Percentiles rank a stretch among this genome's conserved stretches.
Conservation (phyloP, 106 monocot genomes). For the Allium sativum region DNA sequence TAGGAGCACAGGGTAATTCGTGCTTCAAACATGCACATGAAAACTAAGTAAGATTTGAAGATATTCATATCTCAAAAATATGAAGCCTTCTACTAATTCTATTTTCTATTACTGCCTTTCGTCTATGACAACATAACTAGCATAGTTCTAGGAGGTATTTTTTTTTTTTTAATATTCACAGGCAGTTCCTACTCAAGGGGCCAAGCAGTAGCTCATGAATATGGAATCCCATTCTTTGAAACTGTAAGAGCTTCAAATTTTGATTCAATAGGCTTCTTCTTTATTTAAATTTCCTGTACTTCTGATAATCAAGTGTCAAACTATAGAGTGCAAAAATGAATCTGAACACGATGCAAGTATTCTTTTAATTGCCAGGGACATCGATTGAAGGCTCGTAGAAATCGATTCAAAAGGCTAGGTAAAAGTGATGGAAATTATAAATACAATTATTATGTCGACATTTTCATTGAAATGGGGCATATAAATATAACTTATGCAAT, state of each 20-base stretch:
- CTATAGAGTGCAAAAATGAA: conserved; percentile 67
- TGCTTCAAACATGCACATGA: too few species aligned
- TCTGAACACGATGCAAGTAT: conserved; percentile 58
- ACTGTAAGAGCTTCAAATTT: conserved; percentile 21
- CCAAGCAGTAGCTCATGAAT: conserved; percentile 69
- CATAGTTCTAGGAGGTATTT: neutral
- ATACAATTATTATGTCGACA: neutral
- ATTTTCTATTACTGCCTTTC: neutral
- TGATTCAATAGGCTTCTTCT: neutral
- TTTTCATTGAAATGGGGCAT: neutral
- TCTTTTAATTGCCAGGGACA: conserved; percentile 73
- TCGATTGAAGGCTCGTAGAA: conserved; percentile 60
- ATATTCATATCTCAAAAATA: too few species aligned
- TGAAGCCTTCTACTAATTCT: too few species aligned
- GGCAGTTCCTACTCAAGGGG: conserved; percentile 65
- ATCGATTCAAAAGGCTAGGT: conserved; percentile 48
- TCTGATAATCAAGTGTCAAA: neutral
- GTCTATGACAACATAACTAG: too few species aligned
- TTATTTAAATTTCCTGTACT: neutral
- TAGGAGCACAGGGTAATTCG: too few species aligned
- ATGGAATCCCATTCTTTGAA: conserved; percentile 64
- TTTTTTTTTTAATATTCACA: conserved; percentile 1
- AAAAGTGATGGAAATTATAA: neutral
- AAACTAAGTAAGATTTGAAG: too few species aligned
- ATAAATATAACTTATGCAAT: neutral